Conservation (phyloP, 768 basidiomycete species). For the Cubamyces lactineus region DNA sequence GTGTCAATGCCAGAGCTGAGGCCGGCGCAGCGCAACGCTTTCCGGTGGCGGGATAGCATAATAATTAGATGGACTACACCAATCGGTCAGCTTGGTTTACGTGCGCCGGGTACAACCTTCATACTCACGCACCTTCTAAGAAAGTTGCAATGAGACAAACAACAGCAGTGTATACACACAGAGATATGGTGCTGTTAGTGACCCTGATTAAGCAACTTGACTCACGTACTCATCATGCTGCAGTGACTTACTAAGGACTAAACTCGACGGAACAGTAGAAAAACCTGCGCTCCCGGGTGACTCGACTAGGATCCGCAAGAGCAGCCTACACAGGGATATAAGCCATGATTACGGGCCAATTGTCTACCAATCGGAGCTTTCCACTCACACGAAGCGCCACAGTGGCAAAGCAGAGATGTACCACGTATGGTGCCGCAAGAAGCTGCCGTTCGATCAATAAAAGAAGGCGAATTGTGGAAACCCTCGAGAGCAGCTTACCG, state of each 20-base stretch:
- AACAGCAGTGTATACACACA: conserved; percentile 28
- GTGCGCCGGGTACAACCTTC: not conserved
- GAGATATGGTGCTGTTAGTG: conserved; percentile 21
- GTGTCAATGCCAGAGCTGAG: conserved; percentile 18
- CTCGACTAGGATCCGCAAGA: conserved; percentile 27
- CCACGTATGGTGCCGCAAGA: conserved; percentile 24
- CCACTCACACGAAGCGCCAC: conserved; percentile 24
- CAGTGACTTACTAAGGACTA: conserved; percentile 28
- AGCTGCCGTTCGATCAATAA: conserved; percentile 6
- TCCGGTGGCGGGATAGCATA: conserved; percentile 26
- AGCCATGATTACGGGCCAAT: no score
- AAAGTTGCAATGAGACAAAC: conserved; percentile 27
- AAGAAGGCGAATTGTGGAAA: not conserved
- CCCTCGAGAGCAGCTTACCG: not conserved
- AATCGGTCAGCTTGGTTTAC: not conserved
- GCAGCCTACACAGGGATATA: conserved; percentile 16
- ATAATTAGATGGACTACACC: conserved; percentile 24
- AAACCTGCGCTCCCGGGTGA: conserved; percentile 28
- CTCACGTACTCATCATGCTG: not conserved
- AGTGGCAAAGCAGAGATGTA: conserved; percentile 24
- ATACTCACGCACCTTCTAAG: conserved; percentile 26
- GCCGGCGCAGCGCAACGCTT: conserved; percentile 22
- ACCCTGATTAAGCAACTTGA: not conserved
- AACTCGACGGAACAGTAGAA: conserved; percentile 37
- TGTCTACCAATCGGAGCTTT: no score